Evolutionary conservation across 2,329 filamentous ascomycete species (phyloP).

Genomic region (Diaporthe citriasiana): DNA sequence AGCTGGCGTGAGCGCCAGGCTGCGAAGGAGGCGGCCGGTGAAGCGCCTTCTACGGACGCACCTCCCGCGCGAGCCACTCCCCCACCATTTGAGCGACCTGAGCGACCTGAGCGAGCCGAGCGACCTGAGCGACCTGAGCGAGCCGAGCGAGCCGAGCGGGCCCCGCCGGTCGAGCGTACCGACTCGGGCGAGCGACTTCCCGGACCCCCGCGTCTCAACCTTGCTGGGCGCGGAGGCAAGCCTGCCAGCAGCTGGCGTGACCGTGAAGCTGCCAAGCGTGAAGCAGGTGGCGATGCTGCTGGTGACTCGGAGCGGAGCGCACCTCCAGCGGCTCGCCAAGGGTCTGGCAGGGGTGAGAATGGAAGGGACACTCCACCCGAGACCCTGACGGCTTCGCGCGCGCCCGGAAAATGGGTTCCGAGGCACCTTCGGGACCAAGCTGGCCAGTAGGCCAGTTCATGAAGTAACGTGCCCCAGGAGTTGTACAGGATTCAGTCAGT

Average conservation of each 20-base stretch:
- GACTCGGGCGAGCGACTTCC: slow-evolving; percentile 63
- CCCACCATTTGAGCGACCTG: slow-evolving; percentile 45
- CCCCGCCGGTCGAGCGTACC: slow-evolving; percentile 50
- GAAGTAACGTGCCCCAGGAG: slow-evolving; percentile 36
- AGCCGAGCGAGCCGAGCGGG: slow-evolving; percentile 10
- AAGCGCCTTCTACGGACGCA: slow-evolving; percentile 46
- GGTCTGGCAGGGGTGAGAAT: slow-evolving; percentile 59
- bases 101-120: slow-evolving; percentile 8
- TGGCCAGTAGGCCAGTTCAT: slow-evolving; percentile 37
- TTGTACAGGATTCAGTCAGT: slow-evolving; percentile 31
- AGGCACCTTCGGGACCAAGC: slow-evolving; percentile 49
- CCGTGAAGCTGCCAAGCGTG: slow-evolving; percentile 65
- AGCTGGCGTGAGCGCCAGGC: slow-evolving; percentile 74
- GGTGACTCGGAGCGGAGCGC: slow-evolving; percentile 43
- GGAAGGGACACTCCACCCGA: slow-evolving; percentile 60
- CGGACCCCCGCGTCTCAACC: slow-evolving; percentile 67
- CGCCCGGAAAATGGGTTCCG: slow-evolving; percentile 73
- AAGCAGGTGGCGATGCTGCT: slow-evolving; percentile 44
- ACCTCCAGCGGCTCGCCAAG: slow-evolving; percentile 55
- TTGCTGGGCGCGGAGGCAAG: slow-evolving; percentile 60
- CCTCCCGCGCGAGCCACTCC: slow-evolving; percentile 49
- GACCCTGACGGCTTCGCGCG: slow-evolving; percentile 66
- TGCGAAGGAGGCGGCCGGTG: slow-evolving; percentile 57
- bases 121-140: slow-evolving; percentile 1
- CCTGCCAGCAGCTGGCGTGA: slow-evolving; percentile 69